A percentile compares a stretch with the other conserved stretches of the same genome.
Conservation (phyloP, 2,329 filamentous ascomycete species). For the Dryadomyces quercivorus region DNA sequence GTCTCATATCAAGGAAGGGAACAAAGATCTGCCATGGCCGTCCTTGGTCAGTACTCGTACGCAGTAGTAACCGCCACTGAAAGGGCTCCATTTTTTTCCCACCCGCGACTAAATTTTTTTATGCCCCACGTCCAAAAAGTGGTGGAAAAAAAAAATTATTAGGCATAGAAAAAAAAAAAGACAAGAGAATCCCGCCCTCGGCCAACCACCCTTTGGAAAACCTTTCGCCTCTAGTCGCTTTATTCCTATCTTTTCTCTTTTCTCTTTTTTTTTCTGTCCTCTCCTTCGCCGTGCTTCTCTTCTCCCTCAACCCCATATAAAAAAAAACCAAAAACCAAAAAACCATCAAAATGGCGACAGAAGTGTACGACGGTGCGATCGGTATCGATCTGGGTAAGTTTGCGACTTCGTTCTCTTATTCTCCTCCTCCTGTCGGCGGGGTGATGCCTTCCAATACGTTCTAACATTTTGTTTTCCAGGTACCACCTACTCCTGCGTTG, state of each 20-base stretch:
- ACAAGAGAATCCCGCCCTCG: constrained; percentile 5
- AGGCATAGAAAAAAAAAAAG: constrained; percentile 10
- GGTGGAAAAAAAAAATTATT: constrained; percentile 9
- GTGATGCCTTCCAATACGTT: background rate
- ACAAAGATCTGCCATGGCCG: constrained; percentile 8
- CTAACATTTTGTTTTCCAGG: constrained; percentile 37
- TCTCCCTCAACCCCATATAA: background rate
- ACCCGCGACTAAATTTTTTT: constrained; percentile 3
- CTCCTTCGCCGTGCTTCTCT: background rate
- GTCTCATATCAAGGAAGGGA: background rate
- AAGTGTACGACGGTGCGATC: constrained; percentile 99
- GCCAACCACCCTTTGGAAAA: constrained; percentile 5
- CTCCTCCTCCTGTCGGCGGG: constrained; percentile 1
- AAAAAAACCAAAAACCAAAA: constrained; percentile 10
- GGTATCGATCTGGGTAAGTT: constrained; percentile 96
- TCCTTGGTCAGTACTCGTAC: background rate
- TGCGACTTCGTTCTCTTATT: background rate
- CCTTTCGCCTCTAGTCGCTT: background rate
- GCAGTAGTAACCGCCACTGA: too few relatives aligned
- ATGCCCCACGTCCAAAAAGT: constrained; percentile 10
- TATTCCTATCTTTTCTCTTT: background rate
- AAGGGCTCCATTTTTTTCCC: background rate
- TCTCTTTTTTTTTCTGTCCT: constrained; percentile 2
- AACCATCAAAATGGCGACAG: constrained; percentile 68
- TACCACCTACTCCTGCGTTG: constrained; percentile 99